Conservation (phyloP, 129 eudicot species). For the Glebionis coronaria region DNA sequence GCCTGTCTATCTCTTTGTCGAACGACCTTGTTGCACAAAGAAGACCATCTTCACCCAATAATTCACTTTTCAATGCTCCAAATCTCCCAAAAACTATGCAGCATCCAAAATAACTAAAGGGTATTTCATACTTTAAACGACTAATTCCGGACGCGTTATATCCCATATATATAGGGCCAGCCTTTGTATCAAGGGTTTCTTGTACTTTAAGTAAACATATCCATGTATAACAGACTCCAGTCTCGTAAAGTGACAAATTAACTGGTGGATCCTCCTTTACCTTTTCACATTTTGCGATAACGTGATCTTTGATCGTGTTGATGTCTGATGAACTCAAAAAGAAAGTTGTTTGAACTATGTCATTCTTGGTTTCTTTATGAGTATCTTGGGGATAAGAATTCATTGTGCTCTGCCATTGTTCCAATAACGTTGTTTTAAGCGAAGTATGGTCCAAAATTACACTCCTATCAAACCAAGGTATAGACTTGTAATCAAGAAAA, state of each 20-base stretch:
- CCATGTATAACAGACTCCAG: slow-evolving; percentile 41
- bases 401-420: slow-evolving; percentile 28
- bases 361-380: neutral
- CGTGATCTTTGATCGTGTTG: slow-evolving; percentile 27
- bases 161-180: slow-evolving; percentile 32
- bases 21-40: slow-evolving; percentile 35
- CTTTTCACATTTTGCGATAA: slow-evolving; percentile 28
- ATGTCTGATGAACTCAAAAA: slow-evolving; percentile 28
- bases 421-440: slow-evolving; percentile 22
- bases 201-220: slow-evolving; percentile 32
- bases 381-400: neutral
- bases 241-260: slow-evolving; percentile 37
- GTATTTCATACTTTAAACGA: slow-evolving; percentile 34
- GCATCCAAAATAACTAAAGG: slow-evolving; percentile 38
- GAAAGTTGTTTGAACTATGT: slow-evolving; percentile 40
- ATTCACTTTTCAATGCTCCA: slow-evolving; percentile 14
- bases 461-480: slow-evolving; percentile 27
- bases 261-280: slow-evolving; percentile 28
- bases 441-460: slow-evolving; percentile 22
- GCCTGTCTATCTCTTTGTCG: slow-evolving; percentile 36
- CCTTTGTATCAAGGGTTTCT: neutral
- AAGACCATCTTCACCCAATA: slow-evolving; percentile 37
- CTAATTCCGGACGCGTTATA: slow-evolving; percentile 45
- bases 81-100: slow-evolving; percentile 49
- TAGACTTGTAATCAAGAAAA: neutral